These are phyloP conservation scores for Colletotrichum viniferum DNA, from an alignment of 2,329 filamentous ascomycete species.

Conservation along the genomic window DNA sequence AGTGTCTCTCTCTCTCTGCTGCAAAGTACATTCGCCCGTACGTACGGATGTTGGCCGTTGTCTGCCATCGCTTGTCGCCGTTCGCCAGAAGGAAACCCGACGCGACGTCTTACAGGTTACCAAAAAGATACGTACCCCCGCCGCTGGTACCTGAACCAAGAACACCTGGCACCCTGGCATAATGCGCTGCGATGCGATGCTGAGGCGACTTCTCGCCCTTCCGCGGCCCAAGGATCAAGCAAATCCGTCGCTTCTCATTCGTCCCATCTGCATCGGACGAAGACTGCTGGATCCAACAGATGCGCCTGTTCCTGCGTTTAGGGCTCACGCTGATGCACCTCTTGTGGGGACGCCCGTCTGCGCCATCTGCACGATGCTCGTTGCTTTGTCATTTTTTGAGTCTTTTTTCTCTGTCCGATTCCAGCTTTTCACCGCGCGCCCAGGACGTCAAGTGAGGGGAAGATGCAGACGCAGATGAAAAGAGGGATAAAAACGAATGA, in stretches of 20 bases:
- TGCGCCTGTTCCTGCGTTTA: slow-evolving; percentile 21
- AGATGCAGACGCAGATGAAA: background rate
- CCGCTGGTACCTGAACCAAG: background rate
- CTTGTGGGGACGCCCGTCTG: background rate
- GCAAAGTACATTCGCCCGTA: background rate
- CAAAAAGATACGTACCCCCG: background rate
- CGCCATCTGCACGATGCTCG: background rate
- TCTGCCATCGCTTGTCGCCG: background rate
- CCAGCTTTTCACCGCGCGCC: background rate
- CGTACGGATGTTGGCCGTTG: background rate
- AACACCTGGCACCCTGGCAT: background rate
- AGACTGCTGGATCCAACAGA: slow-evolving; percentile 4
- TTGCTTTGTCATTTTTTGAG: slow-evolving; percentile 15
- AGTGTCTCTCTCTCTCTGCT: background rate
- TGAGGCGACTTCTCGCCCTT: slow-evolving; percentile 7
- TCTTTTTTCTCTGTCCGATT: slow-evolving; percentile 7
- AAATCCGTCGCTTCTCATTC: slow-evolving; percentile 18
- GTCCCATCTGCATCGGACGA: slow-evolving; percentile 14
- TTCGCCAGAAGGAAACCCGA: background rate
- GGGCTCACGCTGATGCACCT: slow-evolving; percentile 13
- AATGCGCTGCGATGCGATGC: slow-evolving; percentile 13
- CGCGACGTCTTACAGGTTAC: background rate
- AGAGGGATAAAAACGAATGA: background rate
- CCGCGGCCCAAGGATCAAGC: background rate
- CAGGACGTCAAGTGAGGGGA: background rate